Conservation (phyloP, 2,329 filamentous ascomycete genomes). For the Coleophoma crateriformis region DNA sequence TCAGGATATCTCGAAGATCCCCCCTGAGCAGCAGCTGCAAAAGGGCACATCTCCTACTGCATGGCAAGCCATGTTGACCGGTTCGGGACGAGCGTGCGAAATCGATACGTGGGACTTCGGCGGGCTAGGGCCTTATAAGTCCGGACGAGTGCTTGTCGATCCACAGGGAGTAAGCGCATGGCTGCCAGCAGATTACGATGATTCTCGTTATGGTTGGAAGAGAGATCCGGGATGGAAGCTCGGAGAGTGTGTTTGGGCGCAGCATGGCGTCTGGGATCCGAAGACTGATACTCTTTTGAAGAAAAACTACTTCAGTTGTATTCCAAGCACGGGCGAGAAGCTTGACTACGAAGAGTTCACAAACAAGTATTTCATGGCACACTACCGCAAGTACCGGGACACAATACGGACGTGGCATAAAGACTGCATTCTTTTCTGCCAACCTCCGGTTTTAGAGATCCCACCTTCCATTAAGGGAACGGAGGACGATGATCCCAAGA, state of each 20-base stretch:
- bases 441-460: constrained; percentile 87
- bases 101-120: constrained; percentile 92
- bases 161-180: constrained; percentile 82
- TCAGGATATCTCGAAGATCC: constrained; percentile 74
- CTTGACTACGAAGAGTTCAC: constrained; percentile 84
- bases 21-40: constrained; percentile 81
- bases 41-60: constrained; percentile 91
- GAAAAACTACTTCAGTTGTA: constrained; percentile 83
- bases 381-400: constrained; percentile 72
- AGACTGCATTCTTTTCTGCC: constrained; percentile 81
- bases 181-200: constrained; percentile 78
- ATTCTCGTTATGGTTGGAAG: constrained; percentile 84
- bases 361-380: constrained; percentile 85
- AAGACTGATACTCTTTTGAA: constrained; percentile 68
- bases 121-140: constrained; percentile 85
- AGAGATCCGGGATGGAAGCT: constrained; percentile 84
- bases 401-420: constrained; percentile 72
- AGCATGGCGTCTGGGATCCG: constrained; percentile 93
- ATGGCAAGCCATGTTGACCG: constrained; percentile 88
- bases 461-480: constrained; percentile 86
- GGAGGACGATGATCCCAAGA: constrained; percentile 77
- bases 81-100: constrained; percentile 86
- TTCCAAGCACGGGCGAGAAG: constrained; percentile 65
- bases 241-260: constrained; percentile 94
- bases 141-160: constrained; percentile 76